Evolutionary conservation across 169 alveolate species (phyloP), one percentile per base, ranked within the genome.

Genomic region (Cryptosporidium bovis): DNA sequence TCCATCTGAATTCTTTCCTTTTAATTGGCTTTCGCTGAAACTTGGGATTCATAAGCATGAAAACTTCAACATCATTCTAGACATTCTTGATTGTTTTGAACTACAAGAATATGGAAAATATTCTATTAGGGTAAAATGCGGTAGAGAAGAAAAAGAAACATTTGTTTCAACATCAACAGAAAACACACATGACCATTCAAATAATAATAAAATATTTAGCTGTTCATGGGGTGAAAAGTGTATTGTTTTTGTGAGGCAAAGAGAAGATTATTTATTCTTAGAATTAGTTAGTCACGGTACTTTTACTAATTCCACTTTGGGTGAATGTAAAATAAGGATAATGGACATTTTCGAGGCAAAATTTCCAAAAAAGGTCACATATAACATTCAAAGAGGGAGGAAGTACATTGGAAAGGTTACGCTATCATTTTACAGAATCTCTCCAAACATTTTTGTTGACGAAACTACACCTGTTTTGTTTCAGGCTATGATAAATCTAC

Each of bases 401-500:
- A 77, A 77, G 50, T 33, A 31, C 13, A 51, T 60, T 20, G 87
- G 65, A 40, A 77, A 77, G 36, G n/a, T 77, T n/a, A 6, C 33
- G 15, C 48, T 77, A n/a, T 77, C 87, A 13, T 77, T 77, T 77
- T 77, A 77, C 33, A 77, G 64, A 44, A 56, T 77, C 20, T 77
- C 87, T 20, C 71, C 71, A 60, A 77, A 77, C 33, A 60, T 77
- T 31, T 13, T 77, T 7, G 51, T 77, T 44, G 77, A 77, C 2
- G 87, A 77, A 20, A 77, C 71, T 40, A 77, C 34, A 15, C 87
- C 87, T 55, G 65, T 77, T 24, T 6, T 77, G 33, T 60, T 77
- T 62, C 87, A 77, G 56, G 87, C 87, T 18, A 77, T 60, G 77
- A 77, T 77, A 55, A 77, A 77, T 77, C 34, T 56, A 50, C 87